phyloP scores from a whole-genome alignment of 345 rosid genomes.

The Citrus glauca region DNA sequence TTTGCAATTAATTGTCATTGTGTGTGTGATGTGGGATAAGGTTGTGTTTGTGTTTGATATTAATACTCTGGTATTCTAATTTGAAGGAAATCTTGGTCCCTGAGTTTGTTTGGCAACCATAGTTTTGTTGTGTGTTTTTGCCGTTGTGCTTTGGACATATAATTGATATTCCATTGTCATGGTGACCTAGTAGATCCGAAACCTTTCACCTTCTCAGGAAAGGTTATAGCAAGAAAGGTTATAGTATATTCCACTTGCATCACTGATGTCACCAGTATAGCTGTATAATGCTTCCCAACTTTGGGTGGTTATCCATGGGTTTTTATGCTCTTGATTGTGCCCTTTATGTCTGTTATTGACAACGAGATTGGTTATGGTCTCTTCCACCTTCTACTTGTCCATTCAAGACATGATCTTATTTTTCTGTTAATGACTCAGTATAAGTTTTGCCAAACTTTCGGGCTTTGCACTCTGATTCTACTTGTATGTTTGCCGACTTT shows the following conservation, averaged over 20 bases:
- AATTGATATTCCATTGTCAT: background rate
- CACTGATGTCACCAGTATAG: background rate
- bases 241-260: background rate
- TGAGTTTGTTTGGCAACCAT: background rate
- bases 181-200: background rate
- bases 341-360: background rate
- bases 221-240: background rate
- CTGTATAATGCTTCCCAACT: background rate
- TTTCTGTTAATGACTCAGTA: background rate
- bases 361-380: background rate
- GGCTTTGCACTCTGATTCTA: background rate
- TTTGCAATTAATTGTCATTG: too few relatives aligned
- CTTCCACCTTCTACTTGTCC: background rate
- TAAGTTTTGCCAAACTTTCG: background rate
- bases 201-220: background rate
- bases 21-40: too few relatives aligned
- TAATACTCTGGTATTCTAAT: too few relatives aligned
- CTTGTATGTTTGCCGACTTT: background rate
- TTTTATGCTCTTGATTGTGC: background rate
- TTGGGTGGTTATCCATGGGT: background rate
- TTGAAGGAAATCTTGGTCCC: background rate
- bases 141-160: background rate
- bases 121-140: background rate
- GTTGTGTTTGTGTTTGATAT: too few relatives aligned
- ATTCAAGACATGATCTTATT: background rate